Evolutionary conservation across 495 filamentous ascomycete species (phyloP), one percentile per base, ranked within the genome.

Genomic region (Podospora pseudopauciseta): DNA sequence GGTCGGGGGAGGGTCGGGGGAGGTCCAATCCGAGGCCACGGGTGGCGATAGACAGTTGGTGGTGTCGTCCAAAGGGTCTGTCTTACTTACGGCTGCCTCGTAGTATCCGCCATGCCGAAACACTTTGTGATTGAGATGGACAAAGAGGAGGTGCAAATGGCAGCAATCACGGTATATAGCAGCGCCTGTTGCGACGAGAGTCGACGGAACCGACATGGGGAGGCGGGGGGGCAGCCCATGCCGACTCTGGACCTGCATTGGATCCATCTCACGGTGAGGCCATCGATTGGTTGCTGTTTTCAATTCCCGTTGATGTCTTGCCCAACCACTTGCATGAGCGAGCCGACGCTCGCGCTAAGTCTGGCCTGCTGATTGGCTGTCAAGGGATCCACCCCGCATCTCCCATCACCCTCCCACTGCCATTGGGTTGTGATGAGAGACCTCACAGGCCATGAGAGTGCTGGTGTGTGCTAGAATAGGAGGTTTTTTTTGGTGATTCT

Each of bases 141-240:
- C 65, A 73, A 73, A 71, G 73, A 69, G 72, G 53, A 78, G 30
- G 30, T 63, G 32, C 30, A 19, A 63, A 63, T 70, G 69, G 70
- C 68, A 76, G 71, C 65, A 69, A 56, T 27, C 58, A 72, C 75
- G 72, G 80, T 77, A 81, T 83, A 84, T 84, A 83, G n/a, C 83
- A 84, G 82, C 81, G 81, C 80, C 79, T 83, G 81, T 78, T 83
- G 82, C 83, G 71, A 82, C 80, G 77, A 74, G 72, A 68, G 60
- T 70, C 70, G 75, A 75, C 71, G 67, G 69, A 78, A 39, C 56
- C 65, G 64, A 61, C 65, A 74, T 23, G 66, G 69, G 76, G 64
- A 66, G 73, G 62, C 73, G 56, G 65, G 65, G 63, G 59, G 59
- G 55, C 6, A 57, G 20, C 54, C 68, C 69, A 70, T 58, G n/a